Evolutionary conservation across 257 asterid genomes (phyloP).

Genomic region (Plantago elongata): DNA sequence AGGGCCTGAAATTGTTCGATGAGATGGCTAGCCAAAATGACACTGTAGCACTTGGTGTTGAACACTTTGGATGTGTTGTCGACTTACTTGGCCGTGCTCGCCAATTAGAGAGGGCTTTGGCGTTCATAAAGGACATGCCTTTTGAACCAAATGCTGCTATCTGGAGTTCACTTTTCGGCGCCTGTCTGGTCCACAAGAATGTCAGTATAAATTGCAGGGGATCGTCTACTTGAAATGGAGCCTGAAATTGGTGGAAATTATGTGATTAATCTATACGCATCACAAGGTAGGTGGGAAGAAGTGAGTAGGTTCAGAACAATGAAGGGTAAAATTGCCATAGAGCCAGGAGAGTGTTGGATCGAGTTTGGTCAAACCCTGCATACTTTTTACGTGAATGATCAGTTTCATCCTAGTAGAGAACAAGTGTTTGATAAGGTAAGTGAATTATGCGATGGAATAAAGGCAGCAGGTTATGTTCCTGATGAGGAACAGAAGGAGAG

Average conservation of each 20-base stretch:
- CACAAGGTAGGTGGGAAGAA: slow-evolving; percentile 75
- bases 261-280: slow-evolving; percentile 58
- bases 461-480: slow-evolving; percentile 40
- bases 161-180: slow-evolving; percentile 90
- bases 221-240: slow-evolving; percentile 56
- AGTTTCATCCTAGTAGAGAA: slow-evolving; percentile 31
- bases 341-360: slow-evolving; percentile 85
- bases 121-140: slow-evolving; percentile 66
- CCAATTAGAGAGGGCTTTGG: slow-evolving; percentile 58
- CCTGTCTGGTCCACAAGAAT: slow-evolving; percentile 60
- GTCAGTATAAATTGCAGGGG: slow-evolving; percentile 47
- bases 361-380: slow-evolving; percentile 39
- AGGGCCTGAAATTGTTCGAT: slow-evolving; percentile 53
- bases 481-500: slow-evolving; percentile 45
- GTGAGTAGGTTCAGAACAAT: slow-evolving; percentile 59
- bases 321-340: slow-evolving; percentile 50
- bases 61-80: slow-evolving; percentile 88
- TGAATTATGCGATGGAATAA: slow-evolving; percentile 33
- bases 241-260: slow-evolving; percentile 71
- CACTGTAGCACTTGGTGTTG: slow-evolving; percentile 43
- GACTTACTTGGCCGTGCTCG: slow-evolving; percentile 88
- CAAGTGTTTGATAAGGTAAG: slow-evolving; percentile 31
- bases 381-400: slow-evolving; percentile 36
- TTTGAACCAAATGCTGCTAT: slow-evolving; percentile 75
- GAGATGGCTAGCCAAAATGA: slow-evolving; percentile 29